phyloP scores from a whole-genome alignment of 176 grass and related monocot genomes.

The Guadua angustifolia region DNA sequence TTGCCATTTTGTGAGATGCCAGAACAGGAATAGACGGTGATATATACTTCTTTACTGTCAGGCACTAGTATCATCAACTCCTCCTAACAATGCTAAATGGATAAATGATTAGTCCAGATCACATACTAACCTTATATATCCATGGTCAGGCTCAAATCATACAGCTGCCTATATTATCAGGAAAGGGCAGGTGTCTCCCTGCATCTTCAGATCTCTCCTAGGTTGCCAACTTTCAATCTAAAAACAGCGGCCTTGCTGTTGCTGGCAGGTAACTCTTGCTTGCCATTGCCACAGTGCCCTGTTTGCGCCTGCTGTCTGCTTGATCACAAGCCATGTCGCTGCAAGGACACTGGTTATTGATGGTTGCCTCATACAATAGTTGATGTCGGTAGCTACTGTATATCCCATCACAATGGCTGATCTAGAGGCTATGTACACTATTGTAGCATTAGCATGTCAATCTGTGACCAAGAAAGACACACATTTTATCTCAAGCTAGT shows the following conservation, averaged over 20 bases:
- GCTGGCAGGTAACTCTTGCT: background rate
- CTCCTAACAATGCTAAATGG: background rate
- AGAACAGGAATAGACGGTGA: background rate
- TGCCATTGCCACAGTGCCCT: background rate
- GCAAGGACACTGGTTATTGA: constrained; percentile 18
- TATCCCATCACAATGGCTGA: background rate
- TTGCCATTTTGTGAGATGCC: background rate
- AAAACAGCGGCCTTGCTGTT: constrained; percentile 1
- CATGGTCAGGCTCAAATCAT: background rate
- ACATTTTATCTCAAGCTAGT: background rate
- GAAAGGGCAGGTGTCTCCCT: background rate
- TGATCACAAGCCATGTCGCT: constrained; percentile 34
- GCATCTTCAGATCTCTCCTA: constrained; percentile 30
- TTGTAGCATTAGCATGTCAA: background rate
- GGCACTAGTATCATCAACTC: background rate
- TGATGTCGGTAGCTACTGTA: constrained; percentile 27
- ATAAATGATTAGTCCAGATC: constrained; percentile 16
- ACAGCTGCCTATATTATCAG: background rate
- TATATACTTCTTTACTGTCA: constrained; percentile 1
- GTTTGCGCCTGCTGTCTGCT: constrained; percentile 16
- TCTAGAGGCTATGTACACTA: background rate
- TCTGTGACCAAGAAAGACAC: background rate
- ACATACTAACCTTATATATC: background rate
- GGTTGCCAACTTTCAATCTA: constrained; percentile 26
- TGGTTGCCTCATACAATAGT: constrained; percentile 39